phyloP scores from a whole-genome alignment of 2,329 filamentous ascomycete species.

The Aspergillus sp. region DNA sequence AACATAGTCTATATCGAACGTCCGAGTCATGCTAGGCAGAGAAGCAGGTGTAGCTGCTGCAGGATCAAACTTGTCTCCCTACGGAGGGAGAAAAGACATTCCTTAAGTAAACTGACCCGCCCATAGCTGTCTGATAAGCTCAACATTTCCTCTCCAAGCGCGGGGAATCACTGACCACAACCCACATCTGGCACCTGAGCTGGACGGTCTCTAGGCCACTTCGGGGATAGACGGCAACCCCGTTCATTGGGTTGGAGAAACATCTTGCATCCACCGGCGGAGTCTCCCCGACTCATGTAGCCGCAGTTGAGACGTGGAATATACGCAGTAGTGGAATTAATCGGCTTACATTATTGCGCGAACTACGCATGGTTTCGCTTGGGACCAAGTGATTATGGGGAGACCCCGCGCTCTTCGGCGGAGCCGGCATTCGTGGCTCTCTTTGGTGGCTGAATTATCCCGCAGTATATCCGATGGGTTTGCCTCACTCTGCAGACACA shows the following conservation, averaged over 20 bases:
- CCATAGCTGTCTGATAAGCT: background rate
- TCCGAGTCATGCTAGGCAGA: constrained; percentile 7
- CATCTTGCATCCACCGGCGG: background rate
- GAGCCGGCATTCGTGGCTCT: background rate
- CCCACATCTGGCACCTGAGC: background rate
- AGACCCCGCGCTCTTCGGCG: background rate
- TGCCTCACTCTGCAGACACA: background rate
- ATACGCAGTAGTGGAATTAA: background rate
- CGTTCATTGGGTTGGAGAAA: background rate
- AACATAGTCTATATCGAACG: constrained; percentile 11
- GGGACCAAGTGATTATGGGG: background rate
- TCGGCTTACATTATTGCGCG: background rate
- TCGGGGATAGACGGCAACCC: background rate
- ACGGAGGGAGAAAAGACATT: background rate
- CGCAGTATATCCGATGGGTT: background rate
- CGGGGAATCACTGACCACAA: background rate
- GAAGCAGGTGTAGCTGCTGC: background rate
- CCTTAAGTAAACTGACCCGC: background rate
- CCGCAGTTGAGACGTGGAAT: background rate
- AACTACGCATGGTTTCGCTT: too few relatives aligned
- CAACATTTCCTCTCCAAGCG: background rate
- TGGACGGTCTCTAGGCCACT: background rate
- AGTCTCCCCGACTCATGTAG: background rate
- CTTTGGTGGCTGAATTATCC: background rate
- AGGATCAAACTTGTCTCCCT: background rate